phyloP scores from a whole-genome alignment of 345 rosid genomes.

The Mallotus nudiflorus region DNA sequence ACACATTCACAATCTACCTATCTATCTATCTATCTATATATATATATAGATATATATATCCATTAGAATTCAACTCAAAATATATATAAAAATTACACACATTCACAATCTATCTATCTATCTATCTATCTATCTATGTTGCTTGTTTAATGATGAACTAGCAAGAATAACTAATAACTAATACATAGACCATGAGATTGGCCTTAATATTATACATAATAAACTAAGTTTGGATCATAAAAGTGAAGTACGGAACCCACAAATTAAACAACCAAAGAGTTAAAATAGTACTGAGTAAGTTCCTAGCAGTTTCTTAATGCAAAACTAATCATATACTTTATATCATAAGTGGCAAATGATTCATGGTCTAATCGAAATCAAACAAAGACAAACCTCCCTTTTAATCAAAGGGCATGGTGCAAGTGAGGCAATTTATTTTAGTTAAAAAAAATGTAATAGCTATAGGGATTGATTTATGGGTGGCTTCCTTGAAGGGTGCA shows the following conservation, averaged over 20 bases:
- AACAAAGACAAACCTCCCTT: background rate
- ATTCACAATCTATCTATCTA: no score
- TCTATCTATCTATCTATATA: no score
- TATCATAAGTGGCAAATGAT: conserved; percentile 6
- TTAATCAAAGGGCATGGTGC: conserved; percentile 13
- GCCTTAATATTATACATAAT: background rate
- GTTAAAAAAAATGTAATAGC: background rate
- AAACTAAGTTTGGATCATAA: background rate
- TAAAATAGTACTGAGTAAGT: background rate
- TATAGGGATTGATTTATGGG: conserved; percentile 10
- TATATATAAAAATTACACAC: no score
- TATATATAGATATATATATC: no score
- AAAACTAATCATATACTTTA: background rate
- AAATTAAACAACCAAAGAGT: background rate
- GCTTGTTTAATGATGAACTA: no score
- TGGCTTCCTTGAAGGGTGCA: conserved; percentile 51
- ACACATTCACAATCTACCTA: no score
- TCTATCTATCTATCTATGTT: no score
- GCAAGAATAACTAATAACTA: background rate
- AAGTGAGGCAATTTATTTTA: conserved; percentile 9
- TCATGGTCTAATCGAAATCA: background rate
- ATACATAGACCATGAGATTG: background rate
- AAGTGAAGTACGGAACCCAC: background rate
- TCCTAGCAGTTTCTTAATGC: no score
- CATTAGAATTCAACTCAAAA: no score